These are phyloP conservation scores for Naganishia sp. DNA, from an alignment of 1,284 basidiomycete species.

Conservation along the genomic window DNA sequence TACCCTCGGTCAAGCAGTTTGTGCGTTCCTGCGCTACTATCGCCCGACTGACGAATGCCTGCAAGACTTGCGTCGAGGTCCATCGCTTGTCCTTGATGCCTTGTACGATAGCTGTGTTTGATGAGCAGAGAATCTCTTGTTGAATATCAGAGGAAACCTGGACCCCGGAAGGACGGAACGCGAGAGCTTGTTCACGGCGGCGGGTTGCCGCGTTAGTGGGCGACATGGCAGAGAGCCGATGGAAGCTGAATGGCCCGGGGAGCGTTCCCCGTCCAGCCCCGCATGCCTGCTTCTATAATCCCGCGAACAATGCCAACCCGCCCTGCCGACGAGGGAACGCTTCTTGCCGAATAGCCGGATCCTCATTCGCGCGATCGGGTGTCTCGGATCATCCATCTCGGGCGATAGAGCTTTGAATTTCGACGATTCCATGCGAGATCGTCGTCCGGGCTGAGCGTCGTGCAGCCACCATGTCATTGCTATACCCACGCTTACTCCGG, in stretches of 20 bases:
- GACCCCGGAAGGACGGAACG: background rate
- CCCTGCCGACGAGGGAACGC: background rate
- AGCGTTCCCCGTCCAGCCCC: no score
- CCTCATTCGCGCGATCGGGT: conserved; percentile 8
- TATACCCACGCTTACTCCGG: no score
- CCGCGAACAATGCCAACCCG: background rate
- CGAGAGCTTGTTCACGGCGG: conserved; percentile 11
- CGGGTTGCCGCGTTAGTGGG: conserved; percentile 2
- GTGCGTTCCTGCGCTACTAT: conserved; percentile 6
- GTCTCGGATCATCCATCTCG: background rate
- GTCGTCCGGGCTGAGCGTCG: no score
- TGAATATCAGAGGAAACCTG: background rate
- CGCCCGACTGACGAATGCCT: conserved; percentile 15
- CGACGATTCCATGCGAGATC: background rate
- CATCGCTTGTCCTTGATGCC: conserved; percentile 27
- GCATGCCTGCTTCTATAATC: background rate
- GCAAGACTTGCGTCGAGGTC: conserved; percentile 17
- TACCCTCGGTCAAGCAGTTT: conserved; percentile 33
- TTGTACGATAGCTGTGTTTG: conserved; percentile 22
- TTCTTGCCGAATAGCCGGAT: background rate
- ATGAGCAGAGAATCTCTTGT: conserved; percentile 1
- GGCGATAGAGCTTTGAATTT: background rate
- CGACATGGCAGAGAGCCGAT: background rate
- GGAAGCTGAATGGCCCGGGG: no score
- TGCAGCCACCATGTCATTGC: no score